Conservation (phyloP, 495 filamentous ascomycete genomes). For the Zalerion maritima region DNA sequence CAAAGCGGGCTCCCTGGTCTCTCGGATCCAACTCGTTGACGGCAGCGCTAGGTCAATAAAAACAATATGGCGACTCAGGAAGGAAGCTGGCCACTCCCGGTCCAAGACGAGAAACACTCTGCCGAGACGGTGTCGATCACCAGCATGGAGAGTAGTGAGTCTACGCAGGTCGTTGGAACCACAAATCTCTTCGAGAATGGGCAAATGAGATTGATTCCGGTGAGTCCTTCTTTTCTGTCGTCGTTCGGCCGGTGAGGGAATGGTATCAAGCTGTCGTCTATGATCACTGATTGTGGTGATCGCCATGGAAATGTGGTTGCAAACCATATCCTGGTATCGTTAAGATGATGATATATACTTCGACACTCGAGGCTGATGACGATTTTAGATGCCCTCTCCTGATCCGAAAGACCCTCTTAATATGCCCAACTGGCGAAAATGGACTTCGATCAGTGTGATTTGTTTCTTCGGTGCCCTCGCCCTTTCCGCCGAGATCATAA, state of each 20-base stretch:
- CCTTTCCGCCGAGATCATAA: conserved; percentile 11
- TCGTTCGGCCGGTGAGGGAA: too few species aligned
- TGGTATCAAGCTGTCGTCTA: too few species aligned
- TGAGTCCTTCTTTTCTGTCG: too few species aligned
- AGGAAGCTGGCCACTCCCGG: conserved; percentile 1
- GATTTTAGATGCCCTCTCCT: conserved; percentile 9
- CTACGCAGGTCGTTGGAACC: conserved; percentile 9
- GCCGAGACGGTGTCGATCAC: background rate
- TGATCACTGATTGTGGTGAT: too few species aligned
- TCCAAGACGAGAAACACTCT: background rate
- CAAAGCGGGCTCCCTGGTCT: too few species aligned
- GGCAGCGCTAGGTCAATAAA: too few species aligned
- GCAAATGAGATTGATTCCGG: conserved; percentile 12
- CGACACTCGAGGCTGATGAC: too few species aligned
- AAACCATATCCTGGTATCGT: too few species aligned
- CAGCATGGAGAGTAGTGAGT: background rate
- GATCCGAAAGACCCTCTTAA: conserved; percentile 16
- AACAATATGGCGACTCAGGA: too few species aligned
- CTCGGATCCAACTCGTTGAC: too few species aligned
- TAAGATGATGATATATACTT: too few species aligned
- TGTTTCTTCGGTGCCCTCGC: conserved; percentile 15
- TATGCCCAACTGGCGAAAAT: conserved; percentile 12
- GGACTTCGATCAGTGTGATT: conserved; percentile 8
- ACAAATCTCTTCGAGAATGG: conserved; percentile 13
- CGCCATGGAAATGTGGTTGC: too few species aligned